These are phyloP conservation scores for Crithidia bombi DNA, from an alignment of 208 protist species.

Conservation along the genomic window DNA sequence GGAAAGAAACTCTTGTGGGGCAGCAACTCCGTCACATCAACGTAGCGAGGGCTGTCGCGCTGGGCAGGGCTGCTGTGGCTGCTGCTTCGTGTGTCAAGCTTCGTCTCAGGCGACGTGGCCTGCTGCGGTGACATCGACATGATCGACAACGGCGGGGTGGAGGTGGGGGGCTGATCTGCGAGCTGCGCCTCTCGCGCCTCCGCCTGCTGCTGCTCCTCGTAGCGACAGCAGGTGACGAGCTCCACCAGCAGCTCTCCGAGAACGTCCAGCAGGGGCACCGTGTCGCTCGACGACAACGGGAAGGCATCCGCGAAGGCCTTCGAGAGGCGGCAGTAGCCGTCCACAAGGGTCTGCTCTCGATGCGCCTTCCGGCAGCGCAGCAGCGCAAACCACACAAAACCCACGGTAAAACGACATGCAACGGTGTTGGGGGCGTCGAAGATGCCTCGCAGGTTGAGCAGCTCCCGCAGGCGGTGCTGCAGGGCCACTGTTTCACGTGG, in stretches of 20 bases:
- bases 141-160: not conserved
- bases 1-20: not conserved
- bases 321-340: constrained; percentile 18
- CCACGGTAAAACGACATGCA: constrained; percentile 21
- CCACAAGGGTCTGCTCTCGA: constrained; percentile 28
- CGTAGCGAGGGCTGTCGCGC: constrained; percentile 5
- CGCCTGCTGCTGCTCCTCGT: not conserved
- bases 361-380: constrained; percentile 36
- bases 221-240: constrained; percentile 22
- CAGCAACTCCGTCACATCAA: not conserved
- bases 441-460: constrained; percentile 19
- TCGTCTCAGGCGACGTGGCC: not conserved
- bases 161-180: not conserved
- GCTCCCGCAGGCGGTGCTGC: constrained; percentile 24
- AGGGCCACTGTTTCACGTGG: constrained; percentile 22
- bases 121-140: not conserved
- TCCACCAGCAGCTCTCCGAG: constrained; percentile 32
- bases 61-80: not conserved
- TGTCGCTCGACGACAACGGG: constrained; percentile 13
- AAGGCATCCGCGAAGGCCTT: constrained; percentile 24
- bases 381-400: constrained; percentile 28
- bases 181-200: not conserved
- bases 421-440: constrained; percentile 22
- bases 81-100: no score
- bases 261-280: constrained; percentile 34